These are phyloP conservation scores for Huntiella bhutanensis DNA, from an alignment of 2,329 filamentous ascomycete genomes.

Conservation along the genomic window DNA sequence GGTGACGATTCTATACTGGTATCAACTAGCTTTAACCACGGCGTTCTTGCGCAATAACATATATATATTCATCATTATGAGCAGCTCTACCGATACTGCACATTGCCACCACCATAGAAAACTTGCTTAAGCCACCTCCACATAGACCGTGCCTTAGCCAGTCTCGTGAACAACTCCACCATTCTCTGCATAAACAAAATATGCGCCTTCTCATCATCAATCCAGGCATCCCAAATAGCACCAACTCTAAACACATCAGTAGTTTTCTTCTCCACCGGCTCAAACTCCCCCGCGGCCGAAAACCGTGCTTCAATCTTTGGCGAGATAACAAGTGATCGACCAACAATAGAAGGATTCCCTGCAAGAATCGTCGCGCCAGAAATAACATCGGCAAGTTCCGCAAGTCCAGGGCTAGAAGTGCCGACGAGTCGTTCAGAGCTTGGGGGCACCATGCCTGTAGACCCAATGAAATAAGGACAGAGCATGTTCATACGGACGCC, in stretches of 20 bases:
- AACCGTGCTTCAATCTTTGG: constrained; percentile 24
- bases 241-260: not conserved
- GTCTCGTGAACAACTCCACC: not conserved
- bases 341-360: constrained; percentile 36
- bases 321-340: constrained; percentile 37
- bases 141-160: not conserved
- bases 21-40: too few relatives aligned
- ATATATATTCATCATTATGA: too few relatives aligned
- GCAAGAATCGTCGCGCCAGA: constrained; percentile 45
- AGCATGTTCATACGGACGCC: constrained; percentile 46
- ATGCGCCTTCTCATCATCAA: not conserved
- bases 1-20: too few relatives aligned
- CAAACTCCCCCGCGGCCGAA: not conserved
- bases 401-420: constrained; percentile 23
- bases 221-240: not conserved
- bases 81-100: not conserved
- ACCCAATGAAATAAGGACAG: constrained; percentile 47
- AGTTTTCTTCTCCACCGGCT: not conserved
- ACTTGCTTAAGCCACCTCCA: not conserved
- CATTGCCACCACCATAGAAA: not conserved
- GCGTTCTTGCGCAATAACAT: too few relatives aligned
- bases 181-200: not conserved
- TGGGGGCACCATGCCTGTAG: constrained; percentile 33
- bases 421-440: constrained; percentile 29
- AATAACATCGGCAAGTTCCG: constrained; percentile 21